Percentiles rank a stretch among this genome's conserved stretches.
These are phyloP conservation scores for Aspergillus mulundensis DNA, from an alignment of 495 filamentous ascomycete genomes.

Conservation along the genomic window DNA sequence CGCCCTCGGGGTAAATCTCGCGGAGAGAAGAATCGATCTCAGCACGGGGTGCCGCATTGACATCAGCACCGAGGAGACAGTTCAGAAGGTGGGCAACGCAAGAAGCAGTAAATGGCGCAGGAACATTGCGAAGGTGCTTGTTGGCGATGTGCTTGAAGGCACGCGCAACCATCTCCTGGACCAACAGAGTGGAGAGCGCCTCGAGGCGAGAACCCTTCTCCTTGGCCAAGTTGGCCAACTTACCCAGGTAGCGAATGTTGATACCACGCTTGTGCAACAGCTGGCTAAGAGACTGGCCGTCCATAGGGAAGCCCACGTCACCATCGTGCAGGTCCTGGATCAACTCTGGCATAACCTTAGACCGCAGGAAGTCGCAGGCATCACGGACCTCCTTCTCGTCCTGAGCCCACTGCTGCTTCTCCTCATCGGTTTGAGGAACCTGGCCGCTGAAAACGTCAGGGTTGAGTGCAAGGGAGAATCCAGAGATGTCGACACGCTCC, in stretches of 20 bases:
- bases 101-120: conserved; percentile 66
- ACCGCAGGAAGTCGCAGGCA: conserved; percentile 72
- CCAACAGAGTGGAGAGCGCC: conserved; percentile 68
- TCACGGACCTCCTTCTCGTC: conserved; percentile 88
- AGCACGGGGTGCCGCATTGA: conserved; percentile 72
- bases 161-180: conserved; percentile 91
- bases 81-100: conserved; percentile 89
- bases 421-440: conserved; percentile 80
- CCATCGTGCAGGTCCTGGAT: conserved; percentile 83
- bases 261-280: conserved; percentile 96
- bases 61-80: conserved; percentile 75
- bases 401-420: conserved; percentile 76
- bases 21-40: conserved; percentile 72
- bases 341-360: conserved; percentile 68
- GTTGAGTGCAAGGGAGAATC: conserved; percentile 85
- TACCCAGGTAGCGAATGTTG: conserved; percentile 93
- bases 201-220: conserved; percentile 65
- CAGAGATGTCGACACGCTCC: conserved; percentile 73
- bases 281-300: conserved; percentile 82
- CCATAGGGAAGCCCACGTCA: conserved; percentile 97
- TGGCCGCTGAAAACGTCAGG: conserved; percentile 95
- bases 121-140: conserved; percentile 74
- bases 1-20: conserved; percentile 73
- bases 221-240: conserved; percentile 64
- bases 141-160: conserved; percentile 90